Conservation (phyloP, 1,139 yeast species). For the Tardiomyces depauwii region DNA sequence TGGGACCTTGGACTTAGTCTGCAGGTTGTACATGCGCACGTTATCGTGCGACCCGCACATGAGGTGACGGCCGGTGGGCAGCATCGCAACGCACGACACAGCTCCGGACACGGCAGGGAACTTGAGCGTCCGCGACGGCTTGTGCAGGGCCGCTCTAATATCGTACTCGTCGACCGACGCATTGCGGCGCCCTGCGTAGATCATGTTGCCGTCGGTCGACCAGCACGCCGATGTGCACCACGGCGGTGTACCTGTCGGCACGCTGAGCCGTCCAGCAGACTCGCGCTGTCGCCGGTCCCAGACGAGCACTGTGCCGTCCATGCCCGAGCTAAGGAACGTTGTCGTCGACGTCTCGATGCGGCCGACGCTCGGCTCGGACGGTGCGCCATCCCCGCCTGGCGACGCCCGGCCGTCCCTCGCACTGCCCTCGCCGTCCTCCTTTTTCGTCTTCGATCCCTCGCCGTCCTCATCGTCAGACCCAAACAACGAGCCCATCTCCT, state of each 20-base stretch:
- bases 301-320: conserved; percentile 71
- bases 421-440: conserved; percentile 8
- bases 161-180: conserved; percentile 82
- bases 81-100: conserved; percentile 65
- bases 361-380: conserved; percentile 1
- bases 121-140: conserved; percentile 47
- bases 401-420: no score
- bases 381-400: no score
- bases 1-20: conserved; percentile 39
- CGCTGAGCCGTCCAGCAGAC: conserved; percentile 44
- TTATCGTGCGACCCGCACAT: conserved; percentile 88
- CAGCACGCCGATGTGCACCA: conserved; percentile 95
- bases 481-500: conserved; percentile 65
- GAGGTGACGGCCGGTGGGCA: conserved; percentile 73
- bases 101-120: conserved; percentile 91
- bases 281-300: conserved; percentile 65
- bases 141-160: conserved; percentile 42
- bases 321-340: conserved; percentile 60
- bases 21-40: conserved; percentile 70
- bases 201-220: conserved; percentile 71
- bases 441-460: conserved; percentile 7
- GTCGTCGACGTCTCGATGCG: conserved; percentile 20
- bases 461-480: conserved; percentile 63
- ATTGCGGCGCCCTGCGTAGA: conserved; percentile 83
- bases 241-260: conserved; percentile 68